Percentiles rank a stretch among this genome's conserved stretches.
Conservation (phyloP, 164 flowering plant species). For the Chimonanthus praecox region DNA sequence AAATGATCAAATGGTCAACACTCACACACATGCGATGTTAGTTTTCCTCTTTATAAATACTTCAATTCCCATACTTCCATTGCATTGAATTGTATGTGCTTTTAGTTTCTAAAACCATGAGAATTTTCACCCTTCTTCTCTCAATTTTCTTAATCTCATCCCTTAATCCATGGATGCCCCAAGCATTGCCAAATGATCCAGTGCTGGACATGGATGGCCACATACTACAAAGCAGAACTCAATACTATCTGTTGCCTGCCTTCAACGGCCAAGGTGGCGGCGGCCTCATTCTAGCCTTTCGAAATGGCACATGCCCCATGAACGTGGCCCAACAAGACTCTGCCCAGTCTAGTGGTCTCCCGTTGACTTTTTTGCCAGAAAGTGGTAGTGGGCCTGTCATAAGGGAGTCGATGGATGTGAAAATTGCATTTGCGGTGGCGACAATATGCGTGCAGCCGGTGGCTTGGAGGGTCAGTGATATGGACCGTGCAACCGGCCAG, state of each 20-base stretch:
- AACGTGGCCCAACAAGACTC: slow-evolving; percentile 13
- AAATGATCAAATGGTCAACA: neutral
- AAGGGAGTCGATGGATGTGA: slow-evolving; percentile 12
- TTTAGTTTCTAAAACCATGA: neutral
- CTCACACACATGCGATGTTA: neutral
- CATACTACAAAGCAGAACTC: slow-evolving; percentile 11
- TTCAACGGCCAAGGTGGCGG: slow-evolving; percentile 14
- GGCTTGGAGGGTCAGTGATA: slow-evolving; percentile 21
- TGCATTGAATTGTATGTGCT: neutral
- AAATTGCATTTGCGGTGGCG: slow-evolving; percentile 17
- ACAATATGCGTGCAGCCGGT: slow-evolving; percentile 26
- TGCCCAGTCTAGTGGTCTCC: slow-evolving; percentile 13
- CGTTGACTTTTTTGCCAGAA: slow-evolving; percentile 12
- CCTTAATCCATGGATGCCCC: neutral
- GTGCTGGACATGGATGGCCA: slow-evolving; percentile 19
- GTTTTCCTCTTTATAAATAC: neutral
- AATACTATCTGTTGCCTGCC: slow-evolving; percentile 20
- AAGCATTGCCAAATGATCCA: neutral
- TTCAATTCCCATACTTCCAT: neutral
- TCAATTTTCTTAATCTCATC: slow-evolving; percentile 6
- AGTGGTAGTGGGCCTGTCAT: slow-evolving; percentile 1
- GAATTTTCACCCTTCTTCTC: neutral
- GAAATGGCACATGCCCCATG: slow-evolving; percentile 16
- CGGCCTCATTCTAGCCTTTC: slow-evolving; percentile 10
- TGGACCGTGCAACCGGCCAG: slow-evolving; percentile 8